A percentile compares a stretch with the other conserved stretches of the same genome.
phyloP scores from a whole-genome alignment of 208 protist species.

The Acanthamoeba quina region DNA sequence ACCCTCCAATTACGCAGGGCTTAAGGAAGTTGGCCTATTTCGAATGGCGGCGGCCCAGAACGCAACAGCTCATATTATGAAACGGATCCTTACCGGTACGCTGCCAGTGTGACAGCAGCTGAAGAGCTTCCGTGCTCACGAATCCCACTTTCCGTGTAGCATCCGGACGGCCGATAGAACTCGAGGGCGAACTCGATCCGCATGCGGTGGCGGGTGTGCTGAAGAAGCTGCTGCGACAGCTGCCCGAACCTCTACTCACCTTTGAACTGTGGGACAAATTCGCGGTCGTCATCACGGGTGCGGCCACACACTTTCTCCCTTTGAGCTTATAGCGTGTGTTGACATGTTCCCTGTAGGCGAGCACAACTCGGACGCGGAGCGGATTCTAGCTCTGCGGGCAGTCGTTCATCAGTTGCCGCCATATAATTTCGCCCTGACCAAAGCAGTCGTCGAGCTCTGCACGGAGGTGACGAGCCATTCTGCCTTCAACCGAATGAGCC shows the following conservation, averaged over 20 bases:
- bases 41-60: conserved; percentile 18
- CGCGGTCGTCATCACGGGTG: neutral
- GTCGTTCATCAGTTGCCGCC: conserved; percentile 32
- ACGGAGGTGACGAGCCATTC: conserved; percentile 21
- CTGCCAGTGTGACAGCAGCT: neutral
- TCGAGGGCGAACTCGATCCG: conserved; percentile 17
- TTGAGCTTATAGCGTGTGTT: neutral
- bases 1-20: neutral
- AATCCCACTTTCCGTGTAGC: neutral
- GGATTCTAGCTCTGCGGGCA: neutral
- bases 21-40: conserved; percentile 63
- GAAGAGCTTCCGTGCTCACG: neutral
- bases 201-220: conserved; percentile 51
- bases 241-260: conserved; percentile 59
- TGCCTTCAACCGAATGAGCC: conserved; percentile 33
- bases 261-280: conserved; percentile 67
- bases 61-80: conserved; percentile 27
- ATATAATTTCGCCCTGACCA: conserved; percentile 21
- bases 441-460: conserved; percentile 37
- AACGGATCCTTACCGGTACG: conserved; percentile 10
- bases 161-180: neutral
- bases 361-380: conserved; percentile 55
- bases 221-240: conserved; percentile 62
- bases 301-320: neutral
- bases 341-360: neutral